A percentile compares a stretch with the other conserved stretches of the same genome.
Evolutionary conservation across 371 early-diverging fungal genomes (phyloP).

Genomic region (Lichtheimia hyalospora): DNA sequence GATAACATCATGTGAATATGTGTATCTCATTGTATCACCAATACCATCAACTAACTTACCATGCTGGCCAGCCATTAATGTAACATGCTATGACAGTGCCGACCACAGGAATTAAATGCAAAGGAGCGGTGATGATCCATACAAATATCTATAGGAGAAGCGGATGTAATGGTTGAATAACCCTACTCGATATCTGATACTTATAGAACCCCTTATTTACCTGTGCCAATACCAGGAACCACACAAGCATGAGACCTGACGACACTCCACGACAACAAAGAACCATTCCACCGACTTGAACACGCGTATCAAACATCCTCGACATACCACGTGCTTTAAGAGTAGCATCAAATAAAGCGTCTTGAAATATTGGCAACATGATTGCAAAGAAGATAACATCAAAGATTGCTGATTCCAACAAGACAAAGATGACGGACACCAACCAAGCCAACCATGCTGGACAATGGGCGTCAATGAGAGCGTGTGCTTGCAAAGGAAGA

Average conservation of each 20-base stretch:
- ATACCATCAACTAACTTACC: slow-evolving; percentile 21
- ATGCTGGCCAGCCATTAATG: slow-evolving; percentile 57
- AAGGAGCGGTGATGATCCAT: slow-evolving; percentile 56
- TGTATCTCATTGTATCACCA: background rate
- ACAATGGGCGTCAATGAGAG: slow-evolving; percentile 49
- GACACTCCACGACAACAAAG: slow-evolving; percentile 40
- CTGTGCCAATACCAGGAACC: slow-evolving; percentile 19
- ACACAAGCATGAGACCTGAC: slow-evolving; percentile 23
- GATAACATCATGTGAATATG: background rate
- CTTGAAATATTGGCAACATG: slow-evolving; percentile 55
- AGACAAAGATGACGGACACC: slow-evolving; percentile 52
- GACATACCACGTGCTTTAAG: slow-evolving; percentile 46
- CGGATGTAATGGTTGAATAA: no score
- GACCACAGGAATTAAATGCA: slow-evolving; percentile 60
- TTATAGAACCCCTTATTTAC: slow-evolving; percentile 6
- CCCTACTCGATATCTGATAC: no score
- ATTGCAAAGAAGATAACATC: slow-evolving; percentile 52
- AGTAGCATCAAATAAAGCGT: slow-evolving; percentile 56
- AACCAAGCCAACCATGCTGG: slow-evolving; percentile 58
- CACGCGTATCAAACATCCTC: slow-evolving; percentile 43
- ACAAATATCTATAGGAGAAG: slow-evolving; percentile 40
- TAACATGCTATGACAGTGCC: slow-evolving; percentile 58
- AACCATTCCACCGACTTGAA: slow-evolving; percentile 24
- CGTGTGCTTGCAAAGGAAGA: slow-evolving; percentile 51
- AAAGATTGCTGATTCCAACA: slow-evolving; percentile 53